phyloP scores from a whole-genome alignment of 179 eudicot genomes.

The Camellia oleifera region DNA sequence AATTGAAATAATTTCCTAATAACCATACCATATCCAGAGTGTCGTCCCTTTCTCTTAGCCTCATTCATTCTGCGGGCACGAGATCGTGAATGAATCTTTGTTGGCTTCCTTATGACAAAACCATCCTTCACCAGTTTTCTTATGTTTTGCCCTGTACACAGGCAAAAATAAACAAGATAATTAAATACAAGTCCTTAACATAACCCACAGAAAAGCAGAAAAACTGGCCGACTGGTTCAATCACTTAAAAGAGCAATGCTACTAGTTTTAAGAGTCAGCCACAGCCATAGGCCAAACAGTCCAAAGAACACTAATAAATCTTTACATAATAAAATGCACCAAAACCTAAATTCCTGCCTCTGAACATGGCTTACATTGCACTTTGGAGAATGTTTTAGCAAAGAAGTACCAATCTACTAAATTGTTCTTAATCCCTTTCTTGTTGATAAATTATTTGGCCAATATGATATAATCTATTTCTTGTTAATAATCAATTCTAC shows the following conservation, averaged over 20 bases:
- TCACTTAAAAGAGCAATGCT: background rate
- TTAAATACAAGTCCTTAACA: too few species aligned
- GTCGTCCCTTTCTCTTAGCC: conserved; percentile 21
- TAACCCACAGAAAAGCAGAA: background rate
- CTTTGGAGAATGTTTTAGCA: background rate
- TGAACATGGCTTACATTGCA: background rate
- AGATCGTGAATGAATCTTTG: conserved; percentile 25
- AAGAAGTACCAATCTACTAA: background rate
- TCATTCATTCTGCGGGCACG: conserved; percentile 27
- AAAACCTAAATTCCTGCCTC: background rate
- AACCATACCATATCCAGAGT: conserved; percentile 15
- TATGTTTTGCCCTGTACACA: conserved; percentile 18
- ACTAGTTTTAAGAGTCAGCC: background rate
- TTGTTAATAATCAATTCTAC: background rate
- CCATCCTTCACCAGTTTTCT: conserved; percentile 17
- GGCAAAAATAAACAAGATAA: too few species aligned
- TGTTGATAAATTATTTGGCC: background rate
- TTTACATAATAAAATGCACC: too few species aligned
- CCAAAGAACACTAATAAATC: background rate
- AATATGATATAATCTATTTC: background rate
- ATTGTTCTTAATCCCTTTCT: background rate
- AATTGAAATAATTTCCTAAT: background rate
- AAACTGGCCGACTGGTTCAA: background rate
- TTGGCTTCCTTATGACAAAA: conserved; percentile 22
- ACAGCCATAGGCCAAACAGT: background rate